Base-by-base conservation (phyloP, 2,329 filamentous ascomycete genomes). In the Xylariaceae sp. region DNA sequence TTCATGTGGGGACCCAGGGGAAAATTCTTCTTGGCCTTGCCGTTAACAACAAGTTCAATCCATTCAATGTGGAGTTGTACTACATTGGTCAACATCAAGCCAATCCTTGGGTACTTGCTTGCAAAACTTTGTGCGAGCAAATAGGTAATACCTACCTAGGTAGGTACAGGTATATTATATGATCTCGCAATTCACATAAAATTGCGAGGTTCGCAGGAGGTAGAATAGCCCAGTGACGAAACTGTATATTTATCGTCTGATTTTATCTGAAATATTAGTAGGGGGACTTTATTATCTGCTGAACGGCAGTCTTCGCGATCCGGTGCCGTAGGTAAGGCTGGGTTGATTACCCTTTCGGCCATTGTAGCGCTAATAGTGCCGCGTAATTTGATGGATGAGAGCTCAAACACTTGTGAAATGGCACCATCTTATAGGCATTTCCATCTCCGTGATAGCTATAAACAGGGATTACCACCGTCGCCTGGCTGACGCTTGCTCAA, bases 11-110 rank as follows among this genome's bases (percentile, higher is more conserved):
- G 37, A n/a, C 44, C 41, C 23, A 33, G 19, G 33, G 43, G 39
- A 57, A 60, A 60, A 53, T 50, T 57, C 48, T 60, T 43, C 44
- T 24, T 37, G 23, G 34, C 41, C 19, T 53, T 53, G 47, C 44
- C 41, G 36, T 51, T 46, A 47, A 51, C 23, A 39, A 49, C 28
- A 31, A 43, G 28, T 24, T 21, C 26, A 28, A 52, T 44, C 28
- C 40, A 28, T 43, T 34, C 28, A 14, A 36, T 50, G 52, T 48
- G 57, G 57, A 53, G 53, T 31, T 37, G 14, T 31, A 40, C 39
- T 14, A 37, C 39, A 14, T 40, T 26, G 33, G 16, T 29, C 16
- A 46, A 36, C 26, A 31, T 53, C 39, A 14, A 41, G 36, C 11
- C 9, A 8, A 34, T 24, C 33, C 11, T 7, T 53, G 43, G 40